Evolutionary conservation across 106 monocot species (phyloP).

Genomic region (Phalaenopsis aphrodite): DNA sequence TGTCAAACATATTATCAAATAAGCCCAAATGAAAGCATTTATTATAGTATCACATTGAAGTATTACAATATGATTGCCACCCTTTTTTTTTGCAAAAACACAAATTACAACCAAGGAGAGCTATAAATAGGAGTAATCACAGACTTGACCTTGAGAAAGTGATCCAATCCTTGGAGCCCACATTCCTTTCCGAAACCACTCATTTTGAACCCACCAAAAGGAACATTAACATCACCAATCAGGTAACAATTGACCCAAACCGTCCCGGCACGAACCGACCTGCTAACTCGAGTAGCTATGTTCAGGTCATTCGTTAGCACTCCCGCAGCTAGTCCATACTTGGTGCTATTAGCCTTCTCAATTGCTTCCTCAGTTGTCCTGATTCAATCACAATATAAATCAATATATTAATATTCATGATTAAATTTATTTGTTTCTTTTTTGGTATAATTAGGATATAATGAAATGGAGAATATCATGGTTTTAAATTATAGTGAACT

Average conservation of each 20-base stretch:
- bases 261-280: conserved; percentile 7
- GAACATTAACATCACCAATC: background rate
- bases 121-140: conserved; percentile 7
- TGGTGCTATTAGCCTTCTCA: conserved; percentile 54
- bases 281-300: conserved; percentile 21
- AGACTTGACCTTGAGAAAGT: conserved; percentile 7
- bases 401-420: background rate
- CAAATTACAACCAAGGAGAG: background rate
- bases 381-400: background rate
- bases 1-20: too few relatives aligned
- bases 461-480: too few relatives aligned
- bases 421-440: background rate
- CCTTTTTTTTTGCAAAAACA: too few relatives aligned
- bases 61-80: too few relatives aligned
- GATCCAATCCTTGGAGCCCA: background rate
- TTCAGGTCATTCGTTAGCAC: conserved; percentile 65
- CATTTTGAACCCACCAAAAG: conserved; percentile 4
- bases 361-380: conserved; percentile 76
- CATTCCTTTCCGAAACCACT: conserved; percentile 5
- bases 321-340: conserved; percentile 60
- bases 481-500: too few relatives aligned
- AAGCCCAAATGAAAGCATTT: too few relatives aligned
- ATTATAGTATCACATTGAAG: too few relatives aligned
- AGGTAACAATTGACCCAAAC: conserved; percentile 5
- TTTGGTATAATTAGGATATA: too few relatives aligned